These are phyloP conservation scores for Coemansia sp. DNA, from an alignment of 192 early-diverging fungal species.

Conservation along the genomic window DNA sequence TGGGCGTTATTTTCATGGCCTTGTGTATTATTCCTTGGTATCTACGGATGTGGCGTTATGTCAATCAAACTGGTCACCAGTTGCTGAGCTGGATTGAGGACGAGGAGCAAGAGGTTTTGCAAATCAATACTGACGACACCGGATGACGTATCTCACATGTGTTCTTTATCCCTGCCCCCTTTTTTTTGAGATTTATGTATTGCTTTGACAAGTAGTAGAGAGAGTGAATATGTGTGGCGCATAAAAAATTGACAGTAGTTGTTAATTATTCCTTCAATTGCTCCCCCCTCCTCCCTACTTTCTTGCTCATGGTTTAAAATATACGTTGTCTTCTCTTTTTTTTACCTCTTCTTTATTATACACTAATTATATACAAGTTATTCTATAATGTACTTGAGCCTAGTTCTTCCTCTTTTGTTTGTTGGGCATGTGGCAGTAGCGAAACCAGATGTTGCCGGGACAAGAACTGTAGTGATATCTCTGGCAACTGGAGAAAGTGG, in stretches of 20 bases:
- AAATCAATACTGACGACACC: constrained; percentile 9
- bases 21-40: constrained; percentile 49
- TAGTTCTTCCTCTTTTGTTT: not conserved
- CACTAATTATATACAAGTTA: not conserved
- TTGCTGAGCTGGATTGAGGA: constrained; percentile 44
- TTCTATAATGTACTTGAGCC: not conserved
- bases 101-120: constrained; percentile 50
- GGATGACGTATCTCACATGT: not conserved
- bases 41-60: constrained; percentile 49
- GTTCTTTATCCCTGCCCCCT: not conserved
- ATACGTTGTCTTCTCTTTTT: not conserved
- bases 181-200: not conserved
- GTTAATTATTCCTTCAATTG: too few species aligned
- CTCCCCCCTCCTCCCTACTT: not conserved
- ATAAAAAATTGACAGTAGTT: constrained; percentile 13
- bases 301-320: not conserved
- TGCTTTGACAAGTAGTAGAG: not conserved
- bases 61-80: constrained; percentile 40
- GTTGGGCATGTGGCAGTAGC: constrained; percentile 11
- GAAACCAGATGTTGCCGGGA: constrained; percentile 36
- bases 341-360: not conserved
- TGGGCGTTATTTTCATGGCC: constrained; percentile 48
- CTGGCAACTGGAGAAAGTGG: constrained; percentile 34
- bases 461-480: constrained; percentile 46
- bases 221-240: not conserved